A percentile compares a stretch with the other conserved stretches of the same genome.
Conservation (phyloP, 75 land plant species). For the Azolla pinnata region DNA sequence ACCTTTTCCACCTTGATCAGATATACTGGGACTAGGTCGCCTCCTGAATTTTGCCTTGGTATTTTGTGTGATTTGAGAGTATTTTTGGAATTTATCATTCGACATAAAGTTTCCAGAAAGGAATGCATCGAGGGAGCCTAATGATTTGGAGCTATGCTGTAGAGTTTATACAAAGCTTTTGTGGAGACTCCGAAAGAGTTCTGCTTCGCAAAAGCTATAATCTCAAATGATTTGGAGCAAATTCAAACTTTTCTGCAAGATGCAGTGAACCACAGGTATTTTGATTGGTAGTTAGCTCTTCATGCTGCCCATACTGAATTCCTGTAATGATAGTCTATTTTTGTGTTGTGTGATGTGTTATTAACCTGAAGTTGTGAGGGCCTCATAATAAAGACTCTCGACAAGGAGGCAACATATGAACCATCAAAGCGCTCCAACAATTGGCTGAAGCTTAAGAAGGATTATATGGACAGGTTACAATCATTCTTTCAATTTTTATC, state of each 20-base stretch:
- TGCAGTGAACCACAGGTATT: slow-evolving; percentile 74
- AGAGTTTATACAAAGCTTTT: slow-evolving; percentile 76
- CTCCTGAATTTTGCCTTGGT: too few relatives aligned
- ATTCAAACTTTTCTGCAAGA: slow-evolving; percentile 84
- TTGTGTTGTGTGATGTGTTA: too few relatives aligned
- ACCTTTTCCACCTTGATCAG: too few relatives aligned
- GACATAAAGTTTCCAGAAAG: too few relatives aligned
- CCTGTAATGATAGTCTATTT: too few relatives aligned
- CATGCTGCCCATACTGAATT: too few relatives aligned
- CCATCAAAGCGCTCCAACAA: slow-evolving; percentile 92
- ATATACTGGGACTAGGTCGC: too few relatives aligned
- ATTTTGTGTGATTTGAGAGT: too few relatives aligned
- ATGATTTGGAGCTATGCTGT: slow-evolving; percentile 11
- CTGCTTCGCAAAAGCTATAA: slow-evolving; percentile 74
- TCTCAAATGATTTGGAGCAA: slow-evolving; percentile 85
- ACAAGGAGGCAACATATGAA: slow-evolving; percentile 94
- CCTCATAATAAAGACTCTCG: slow-evolving; percentile 86
- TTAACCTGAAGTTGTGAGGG: slow-evolving; percentile 83
- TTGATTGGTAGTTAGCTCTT: neutral
- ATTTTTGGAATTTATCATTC: too few relatives aligned
- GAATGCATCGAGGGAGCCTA: neutral
- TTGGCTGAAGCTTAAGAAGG: slow-evolving; percentile 97
- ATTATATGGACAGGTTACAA: slow-evolving; percentile 96
- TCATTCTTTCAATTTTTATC: too few relatives aligned
- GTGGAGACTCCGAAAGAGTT: slow-evolving; percentile 61